phyloP scores from a whole-genome alignment of 2,329 filamentous ascomycete genomes.

The Gnomoniopsis sp. region DNA sequence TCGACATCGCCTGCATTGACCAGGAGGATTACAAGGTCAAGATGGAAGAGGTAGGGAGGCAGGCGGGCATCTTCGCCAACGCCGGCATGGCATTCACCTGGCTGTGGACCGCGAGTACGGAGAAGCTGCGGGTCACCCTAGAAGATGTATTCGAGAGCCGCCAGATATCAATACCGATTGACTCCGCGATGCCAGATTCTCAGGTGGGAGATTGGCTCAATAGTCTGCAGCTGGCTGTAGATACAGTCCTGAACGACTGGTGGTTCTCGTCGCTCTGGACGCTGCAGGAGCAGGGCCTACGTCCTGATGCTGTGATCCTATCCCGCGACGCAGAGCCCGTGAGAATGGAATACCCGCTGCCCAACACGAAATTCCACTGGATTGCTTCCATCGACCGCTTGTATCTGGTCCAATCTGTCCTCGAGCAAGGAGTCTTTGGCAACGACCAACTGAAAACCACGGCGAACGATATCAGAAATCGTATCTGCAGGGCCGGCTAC shows the following conservation, averaged over 20 bases:
- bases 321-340: neutral
- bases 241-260: neutral
- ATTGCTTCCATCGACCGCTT: too few species aligned
- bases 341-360: too few species aligned
- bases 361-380: too few species aligned
- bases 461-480: neutral
- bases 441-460: too few species aligned
- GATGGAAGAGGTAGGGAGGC: neutral
- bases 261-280: conserved; percentile 9
- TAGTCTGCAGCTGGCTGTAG: too few species aligned
- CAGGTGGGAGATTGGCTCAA: too few species aligned
- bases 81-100: neutral
- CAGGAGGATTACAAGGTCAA: neutral
- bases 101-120: neutral
- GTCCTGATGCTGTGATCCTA: neutral
- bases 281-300: neutral
- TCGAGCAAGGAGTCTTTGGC: too few species aligned
- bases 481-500: neutral
- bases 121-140: too few species aligned
- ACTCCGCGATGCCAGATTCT: too few species aligned
- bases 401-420: too few species aligned
- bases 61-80: neutral
- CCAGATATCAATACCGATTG: too few species aligned
- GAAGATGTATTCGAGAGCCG: neutral
- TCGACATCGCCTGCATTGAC: neutral